A percentile compares a stretch with the other conserved stretches of the same genome.
Evolutionary conservation across 2,329 filamentous ascomycete genomes (phyloP).

Genomic region (Talaromyces rugulosus): DNA sequence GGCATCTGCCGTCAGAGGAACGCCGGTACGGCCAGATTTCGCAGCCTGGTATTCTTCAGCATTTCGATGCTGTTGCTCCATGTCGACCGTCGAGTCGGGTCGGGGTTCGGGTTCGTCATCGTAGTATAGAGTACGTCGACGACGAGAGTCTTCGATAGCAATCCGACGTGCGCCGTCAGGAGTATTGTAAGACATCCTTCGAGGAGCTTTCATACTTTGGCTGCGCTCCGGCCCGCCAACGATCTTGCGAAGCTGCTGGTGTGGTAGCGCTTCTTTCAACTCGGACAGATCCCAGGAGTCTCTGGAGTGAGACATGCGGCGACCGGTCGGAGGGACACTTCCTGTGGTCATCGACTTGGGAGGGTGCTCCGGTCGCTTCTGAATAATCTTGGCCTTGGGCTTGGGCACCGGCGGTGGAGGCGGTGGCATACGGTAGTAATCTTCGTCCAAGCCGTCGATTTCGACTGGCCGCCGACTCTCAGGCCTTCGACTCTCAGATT

Average conservation of each 20-base stretch:
- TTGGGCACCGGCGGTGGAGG: constrained; percentile 25
- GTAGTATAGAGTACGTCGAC: constrained; percentile 31
- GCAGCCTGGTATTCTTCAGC: constrained; percentile 39
- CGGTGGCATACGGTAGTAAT: constrained; percentile 41
- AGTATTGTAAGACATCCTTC: constrained; percentile 32
- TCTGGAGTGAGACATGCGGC: constrained; percentile 24
- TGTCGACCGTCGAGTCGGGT: constrained; percentile 9
- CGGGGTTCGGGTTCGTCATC: constrained; percentile 14
- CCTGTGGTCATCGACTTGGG: constrained; percentile 30
- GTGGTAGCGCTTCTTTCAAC: constrained; percentile 28
- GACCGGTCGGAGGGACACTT: constrained; percentile 20
- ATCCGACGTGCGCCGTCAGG: constrained; percentile 26
- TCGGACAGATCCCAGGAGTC: constrained; percentile 31
- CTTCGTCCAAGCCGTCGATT: constrained; percentile 32
- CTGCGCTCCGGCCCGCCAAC: constrained; percentile 28
- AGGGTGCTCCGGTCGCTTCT: constrained; percentile 28
- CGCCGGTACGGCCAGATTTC: constrained; percentile 20
- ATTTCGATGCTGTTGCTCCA: constrained; percentile 36
- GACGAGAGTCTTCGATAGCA: constrained; percentile 30
- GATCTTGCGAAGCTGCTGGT: constrained; percentile 26
- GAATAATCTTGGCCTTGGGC: constrained; percentile 31
- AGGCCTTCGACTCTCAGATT: constrained; percentile 19
- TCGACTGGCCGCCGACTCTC: constrained; percentile 6
- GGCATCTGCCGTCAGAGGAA: constrained; percentile 32
- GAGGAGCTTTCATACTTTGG: constrained; percentile 26